Evolutionary conservation across 768 basidiomycete genomes (phyloP).

Genomic region (Calocera cornea): DNA sequence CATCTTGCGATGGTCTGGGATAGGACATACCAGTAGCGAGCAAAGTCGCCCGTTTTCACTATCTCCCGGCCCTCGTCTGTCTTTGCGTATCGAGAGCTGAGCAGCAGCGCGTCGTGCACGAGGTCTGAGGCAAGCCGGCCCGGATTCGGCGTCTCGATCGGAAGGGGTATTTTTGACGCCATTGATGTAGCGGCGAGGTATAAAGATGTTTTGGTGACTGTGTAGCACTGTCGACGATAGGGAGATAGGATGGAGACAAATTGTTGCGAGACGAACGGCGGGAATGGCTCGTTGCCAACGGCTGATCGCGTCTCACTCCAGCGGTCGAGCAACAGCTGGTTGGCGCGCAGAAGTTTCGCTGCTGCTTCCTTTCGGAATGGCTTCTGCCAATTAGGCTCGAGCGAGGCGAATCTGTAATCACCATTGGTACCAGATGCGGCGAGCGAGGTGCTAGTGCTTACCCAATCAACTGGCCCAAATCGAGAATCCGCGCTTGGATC

Average conservation of each 20-base stretch:
- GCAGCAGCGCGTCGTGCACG: conserved; percentile 17
- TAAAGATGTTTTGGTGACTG: conserved; percentile 13
- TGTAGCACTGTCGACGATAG: conserved; percentile 14
- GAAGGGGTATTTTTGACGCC: conserved; percentile 18
- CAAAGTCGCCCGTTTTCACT: conserved; percentile 15
- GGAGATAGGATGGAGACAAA: conserved; percentile 15
- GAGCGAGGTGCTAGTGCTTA: neutral
- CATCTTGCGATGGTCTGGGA: neutral
- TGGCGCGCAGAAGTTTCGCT: conserved; percentile 13
- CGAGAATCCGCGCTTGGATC: conserved; percentile 18
- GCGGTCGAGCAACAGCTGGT: conserved; percentile 19
- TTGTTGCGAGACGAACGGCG: conserved; percentile 12
- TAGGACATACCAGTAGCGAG: conserved; percentile 14
- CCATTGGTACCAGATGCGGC: neutral
- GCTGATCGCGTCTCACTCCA: conserved; percentile 14
- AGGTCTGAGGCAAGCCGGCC: conserved; percentile 8
- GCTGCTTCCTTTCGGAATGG: conserved; percentile 15
- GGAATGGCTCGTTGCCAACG: conserved; percentile 14
- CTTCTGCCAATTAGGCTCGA: conserved; percentile 15
- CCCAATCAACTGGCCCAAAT: conserved; percentile 16
- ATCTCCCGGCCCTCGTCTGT: conserved; percentile 16
- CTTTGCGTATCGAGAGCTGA: conserved; percentile 14
- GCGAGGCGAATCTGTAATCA: conserved; percentile 17
- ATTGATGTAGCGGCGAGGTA: conserved; percentile 17
- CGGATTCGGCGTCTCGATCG: conserved; percentile 13